Evolutionary conservation across 805 yeast species (phyloP).

Genomic region (Metschnikowia vanudenii): DNA sequence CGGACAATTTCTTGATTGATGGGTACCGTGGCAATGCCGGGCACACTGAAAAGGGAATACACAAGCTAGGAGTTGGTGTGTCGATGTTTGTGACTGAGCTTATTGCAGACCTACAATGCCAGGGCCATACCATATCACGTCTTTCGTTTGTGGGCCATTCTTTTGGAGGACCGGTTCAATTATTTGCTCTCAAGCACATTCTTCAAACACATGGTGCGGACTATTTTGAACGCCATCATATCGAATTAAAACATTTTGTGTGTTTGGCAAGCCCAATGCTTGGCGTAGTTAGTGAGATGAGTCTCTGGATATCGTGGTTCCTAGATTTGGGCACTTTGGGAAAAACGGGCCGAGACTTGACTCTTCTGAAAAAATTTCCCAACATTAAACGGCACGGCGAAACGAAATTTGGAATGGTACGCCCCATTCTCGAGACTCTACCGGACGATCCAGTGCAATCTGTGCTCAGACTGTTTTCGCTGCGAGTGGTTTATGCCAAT

Average conservation of each 20-base stretch:
- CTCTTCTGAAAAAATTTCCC: constrained; percentile 36
- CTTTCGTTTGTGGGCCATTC: constrained; percentile 47
- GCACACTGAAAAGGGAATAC: constrained; percentile 41
- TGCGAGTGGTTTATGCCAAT: constrained; percentile 42
- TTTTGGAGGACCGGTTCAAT: constrained; percentile 43
- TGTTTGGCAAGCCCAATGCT: constrained; percentile 43
- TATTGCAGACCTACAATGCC: constrained; percentile 23
- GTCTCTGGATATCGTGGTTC: constrained; percentile 39
- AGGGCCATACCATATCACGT: constrained; percentile 22
- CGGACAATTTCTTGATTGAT: constrained; percentile 36
- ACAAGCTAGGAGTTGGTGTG: constrained; percentile 33
- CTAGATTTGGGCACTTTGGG: constrained; percentile 46
- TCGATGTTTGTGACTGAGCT: constrained; percentile 29
- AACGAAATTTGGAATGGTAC: constrained; percentile 11
- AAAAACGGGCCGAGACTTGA: constrained; percentile 45
- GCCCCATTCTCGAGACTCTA: constrained; percentile 37
- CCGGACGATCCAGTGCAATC: constrained; percentile 41
- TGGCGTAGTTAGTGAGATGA: constrained; percentile 43
- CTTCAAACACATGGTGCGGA: constrained; percentile 30
- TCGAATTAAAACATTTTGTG: constrained; percentile 35
- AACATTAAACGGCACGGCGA: constrained; percentile 10
- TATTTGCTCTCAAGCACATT: constrained; percentile 40
- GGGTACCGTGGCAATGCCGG: constrained; percentile 44
- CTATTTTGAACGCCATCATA: constrained; percentile 27
- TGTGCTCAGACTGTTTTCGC: constrained; percentile 29